Evolutionary conservation across 371 early-diverging fungal species (phyloP).

Genomic region (Vittaforma corneae): DNA sequence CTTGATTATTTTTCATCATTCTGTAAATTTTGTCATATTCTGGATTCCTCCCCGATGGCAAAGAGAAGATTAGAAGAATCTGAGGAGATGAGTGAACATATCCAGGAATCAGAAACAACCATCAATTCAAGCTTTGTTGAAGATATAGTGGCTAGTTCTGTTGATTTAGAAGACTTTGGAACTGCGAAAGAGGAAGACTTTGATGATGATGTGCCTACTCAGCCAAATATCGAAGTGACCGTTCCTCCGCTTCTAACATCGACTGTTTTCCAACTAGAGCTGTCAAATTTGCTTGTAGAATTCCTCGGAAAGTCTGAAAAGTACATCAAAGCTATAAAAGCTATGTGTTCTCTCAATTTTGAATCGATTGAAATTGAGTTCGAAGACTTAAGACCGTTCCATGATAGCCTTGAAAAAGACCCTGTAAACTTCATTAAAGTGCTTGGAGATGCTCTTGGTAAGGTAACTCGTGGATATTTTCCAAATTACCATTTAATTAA

Average conservation of each 20-base stretch:
- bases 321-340: conserved; percentile 50
- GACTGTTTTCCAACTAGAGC: conserved; percentile 6
- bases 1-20: too few relatives aligned
- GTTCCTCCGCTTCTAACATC: background rate
- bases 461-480: conserved; percentile 72
- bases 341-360: conserved; percentile 56
- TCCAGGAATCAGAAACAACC: too few relatives aligned
- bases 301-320: conserved; percentile 47
- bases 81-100: background rate
- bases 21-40: too few relatives aligned
- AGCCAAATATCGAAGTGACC: too few relatives aligned
- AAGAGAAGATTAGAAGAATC: background rate
- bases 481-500: conserved; percentile 78
- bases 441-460: conserved; percentile 78
- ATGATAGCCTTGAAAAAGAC: conserved; percentile 22
- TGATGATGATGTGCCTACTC: too few relatives aligned
- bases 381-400: conserved; percentile 19
- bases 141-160: background rate
- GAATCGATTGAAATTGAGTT: conserved; percentile 53
- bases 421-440: conserved; percentile 59
- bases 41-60: background rate
- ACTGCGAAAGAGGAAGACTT: too few relatives aligned
- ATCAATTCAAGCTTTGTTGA: background rate
- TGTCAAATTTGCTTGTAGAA: conserved; percentile 32
- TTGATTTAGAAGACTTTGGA: too few relatives aligned